phyloP scores from a whole-genome alignment of 805 yeast genomes.

The Diddensiella caesifluorescens region DNA sequence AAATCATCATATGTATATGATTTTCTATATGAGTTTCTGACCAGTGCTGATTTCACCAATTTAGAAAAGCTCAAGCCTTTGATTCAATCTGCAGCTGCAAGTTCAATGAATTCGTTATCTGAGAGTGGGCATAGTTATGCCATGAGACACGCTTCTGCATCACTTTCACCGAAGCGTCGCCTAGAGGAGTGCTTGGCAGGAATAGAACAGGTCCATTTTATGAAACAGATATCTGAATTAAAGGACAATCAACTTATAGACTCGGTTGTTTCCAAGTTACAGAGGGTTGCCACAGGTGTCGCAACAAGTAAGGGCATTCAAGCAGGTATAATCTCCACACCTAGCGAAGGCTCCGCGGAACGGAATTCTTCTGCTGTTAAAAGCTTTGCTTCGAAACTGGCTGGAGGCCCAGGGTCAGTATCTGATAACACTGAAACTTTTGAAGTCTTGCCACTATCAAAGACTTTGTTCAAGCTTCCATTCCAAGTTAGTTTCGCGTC shows the following conservation, averaged over 20 bases:
- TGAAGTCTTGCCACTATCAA: slow-evolving; percentile 15
- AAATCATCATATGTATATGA: slow-evolving; percentile 57
- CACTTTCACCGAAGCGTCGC: slow-evolving; percentile 56
- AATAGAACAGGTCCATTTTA: slow-evolving; percentile 67
- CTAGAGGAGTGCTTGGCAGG: slow-evolving; percentile 66
- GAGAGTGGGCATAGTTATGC: slow-evolving; percentile 89
- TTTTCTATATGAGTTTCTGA: slow-evolving; percentile 63
- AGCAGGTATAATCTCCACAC: slow-evolving; percentile 28
- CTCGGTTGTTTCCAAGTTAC: slow-evolving; percentile 57
- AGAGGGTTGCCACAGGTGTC: slow-evolving; percentile 26
- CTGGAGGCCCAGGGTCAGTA: background rate
- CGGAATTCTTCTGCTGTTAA: slow-evolving; percentile 31
- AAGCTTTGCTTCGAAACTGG: slow-evolving; percentile 9
- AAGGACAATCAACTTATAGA: slow-evolving; percentile 47
- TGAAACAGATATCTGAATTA: slow-evolving; percentile 52
- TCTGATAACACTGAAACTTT: slow-evolving; percentile 1
- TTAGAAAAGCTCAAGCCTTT: slow-evolving; percentile 66
- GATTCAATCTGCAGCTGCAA: slow-evolving; percentile 68
- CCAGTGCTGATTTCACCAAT: slow-evolving; percentile 60
- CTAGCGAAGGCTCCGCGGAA: slow-evolving; percentile 54
- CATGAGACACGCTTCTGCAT: slow-evolving; percentile 56
- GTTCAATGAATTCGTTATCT: slow-evolving; percentile 72
- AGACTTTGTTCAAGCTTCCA: slow-evolving; percentile 63
- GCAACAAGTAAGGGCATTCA: slow-evolving; percentile 12
- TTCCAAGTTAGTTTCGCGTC: slow-evolving; percentile 86